A percentile compares a stretch with the other conserved stretches of the same genome.
Conservation (phyloP, 192 early-diverging fungal genomes). For the Spizellomyces punctatus region DNA sequence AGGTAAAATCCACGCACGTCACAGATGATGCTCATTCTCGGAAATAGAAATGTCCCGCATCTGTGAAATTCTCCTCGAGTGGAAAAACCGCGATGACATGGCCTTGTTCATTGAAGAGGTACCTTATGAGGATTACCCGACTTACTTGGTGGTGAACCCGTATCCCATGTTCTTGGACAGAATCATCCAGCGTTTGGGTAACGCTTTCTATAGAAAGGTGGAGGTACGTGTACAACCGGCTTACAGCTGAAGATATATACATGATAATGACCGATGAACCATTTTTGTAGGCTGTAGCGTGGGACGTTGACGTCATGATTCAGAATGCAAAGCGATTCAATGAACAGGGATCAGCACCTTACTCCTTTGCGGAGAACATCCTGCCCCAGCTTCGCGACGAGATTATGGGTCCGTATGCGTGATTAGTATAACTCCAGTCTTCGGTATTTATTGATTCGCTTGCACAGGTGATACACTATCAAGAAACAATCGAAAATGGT, state of each 20-base stretch:
- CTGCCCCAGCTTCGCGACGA: slow-evolving; percentile 10
- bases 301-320: slow-evolving; percentile 22
- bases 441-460: background rate
- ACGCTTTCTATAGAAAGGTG: slow-evolving; percentile 35
- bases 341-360: slow-evolving; percentile 4
- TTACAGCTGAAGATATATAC: background rate
- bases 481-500: background rate
- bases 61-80: slow-evolving; percentile 11
- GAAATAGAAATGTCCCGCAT: slow-evolving; percentile 16
- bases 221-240: slow-evolving; percentile 9
- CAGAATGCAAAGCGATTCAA: slow-evolving; percentile 26
- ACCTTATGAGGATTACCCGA: slow-evolving; percentile 27
- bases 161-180: slow-evolving; percentile 34
- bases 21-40: background rate
- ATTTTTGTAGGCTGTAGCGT: slow-evolving; percentile 15
- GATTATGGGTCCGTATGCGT: slow-evolving; percentile 11
- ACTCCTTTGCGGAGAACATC: slow-evolving; percentile 2
- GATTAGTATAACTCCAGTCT: background rate
- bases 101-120: slow-evolving; percentile 25
- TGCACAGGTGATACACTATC: background rate
- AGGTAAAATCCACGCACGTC: background rate
- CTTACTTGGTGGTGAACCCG: slow-evolving; percentile 26
- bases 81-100: background rate
- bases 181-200: slow-evolving; percentile 22
- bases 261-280: background rate